Percentiles rank a stretch among this genome's conserved stretches.
Conservation (phyloP, 345 rosid species). For the Physaria fendleri region DNA sequence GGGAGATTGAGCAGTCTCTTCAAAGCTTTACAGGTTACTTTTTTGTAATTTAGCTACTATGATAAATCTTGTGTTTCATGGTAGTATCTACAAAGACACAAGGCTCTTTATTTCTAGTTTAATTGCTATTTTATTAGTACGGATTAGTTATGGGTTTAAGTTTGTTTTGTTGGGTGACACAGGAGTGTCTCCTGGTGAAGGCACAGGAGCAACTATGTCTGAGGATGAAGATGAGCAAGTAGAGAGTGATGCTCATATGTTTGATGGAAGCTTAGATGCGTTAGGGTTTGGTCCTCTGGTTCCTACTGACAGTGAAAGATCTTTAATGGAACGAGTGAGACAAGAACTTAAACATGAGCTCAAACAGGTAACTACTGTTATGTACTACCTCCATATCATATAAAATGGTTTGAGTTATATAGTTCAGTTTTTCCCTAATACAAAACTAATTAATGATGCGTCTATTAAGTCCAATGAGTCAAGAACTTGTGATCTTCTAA, state of each 20-base stretch:
- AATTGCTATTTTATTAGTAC: background rate
- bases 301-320: conserved; percentile 91
- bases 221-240: conserved; percentile 98
- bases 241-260: conserved; percentile 74
- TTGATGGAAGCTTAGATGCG: conserved; percentile 56
- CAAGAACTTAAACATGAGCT: conserved; percentile 91
- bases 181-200: conserved; percentile 99
- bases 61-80: background rate
- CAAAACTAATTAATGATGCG: background rate
- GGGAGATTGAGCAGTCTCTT: conserved; percentile 96
- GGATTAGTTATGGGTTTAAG: background rate
- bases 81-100: background rate
- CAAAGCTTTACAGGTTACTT: conserved; percentile 83
- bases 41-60: background rate
- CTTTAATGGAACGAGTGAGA: conserved; percentile 95
- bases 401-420: background rate
- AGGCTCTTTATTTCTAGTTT: background rate
- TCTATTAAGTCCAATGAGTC: background rate
- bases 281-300: conserved; percentile 91
- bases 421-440: too few relatives aligned
- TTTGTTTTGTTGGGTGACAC: conserved; percentile 19
- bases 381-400: background rate
- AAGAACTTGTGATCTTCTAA: background rate
- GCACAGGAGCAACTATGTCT: conserved; percentile 97
- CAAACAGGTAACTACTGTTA: conserved; percentile 56